Evolutionary conservation across 768 basidiomycete genomes (phyloP).

Genomic region (Punctularia strigosozonata): DNA sequence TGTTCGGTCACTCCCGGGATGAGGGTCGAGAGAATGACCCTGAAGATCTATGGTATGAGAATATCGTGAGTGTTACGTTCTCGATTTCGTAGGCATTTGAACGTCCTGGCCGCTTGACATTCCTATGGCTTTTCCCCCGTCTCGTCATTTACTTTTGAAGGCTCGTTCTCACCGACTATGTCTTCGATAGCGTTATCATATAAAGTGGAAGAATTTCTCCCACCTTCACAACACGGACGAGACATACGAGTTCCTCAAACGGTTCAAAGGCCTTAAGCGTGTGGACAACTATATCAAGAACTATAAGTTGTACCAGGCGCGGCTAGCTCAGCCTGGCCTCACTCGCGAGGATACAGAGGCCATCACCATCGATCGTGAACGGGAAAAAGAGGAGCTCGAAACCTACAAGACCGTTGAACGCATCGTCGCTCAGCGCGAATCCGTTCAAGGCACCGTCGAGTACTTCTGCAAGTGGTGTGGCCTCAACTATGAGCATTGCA

Average conservation of each 20-base stretch:
- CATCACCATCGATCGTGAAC: conserved; percentile 81
- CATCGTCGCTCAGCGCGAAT: conserved; percentile 69
- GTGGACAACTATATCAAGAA: conserved; percentile 99
- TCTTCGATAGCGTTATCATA: conserved; percentile 94
- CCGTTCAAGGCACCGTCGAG: conserved; percentile 40
- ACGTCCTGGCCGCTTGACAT: background rate
- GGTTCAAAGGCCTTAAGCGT: conserved; percentile 90
- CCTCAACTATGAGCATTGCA: conserved; percentile 88
- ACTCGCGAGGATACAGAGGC: conserved; percentile 84
- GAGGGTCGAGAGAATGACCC: conserved; percentile 67
- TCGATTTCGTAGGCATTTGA: background rate
- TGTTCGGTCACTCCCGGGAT: conserved; percentile 78
- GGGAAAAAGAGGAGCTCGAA: conserved; percentile 86
- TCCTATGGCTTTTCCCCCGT: conserved; percentile 6
- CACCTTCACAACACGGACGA: conserved; percentile 99
- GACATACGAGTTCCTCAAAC: conserved; percentile 89
- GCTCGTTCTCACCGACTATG: too few species aligned
- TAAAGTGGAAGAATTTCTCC: conserved; percentile 99
- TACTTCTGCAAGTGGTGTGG: conserved; percentile 98
- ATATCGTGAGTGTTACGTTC: conserved; percentile 45
- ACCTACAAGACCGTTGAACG: conserved; percentile 87
- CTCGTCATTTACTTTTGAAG: conserved; percentile 10
- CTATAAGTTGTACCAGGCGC: conserved; percentile 63
- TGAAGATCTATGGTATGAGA: conserved; percentile 78
- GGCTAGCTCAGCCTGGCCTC: conserved; percentile 50